Evolutionary conservation across 257 asterid genomes (phyloP), one percentile per base, ranked within the genome.

Genomic region (Linderniella brevidens): DNA sequence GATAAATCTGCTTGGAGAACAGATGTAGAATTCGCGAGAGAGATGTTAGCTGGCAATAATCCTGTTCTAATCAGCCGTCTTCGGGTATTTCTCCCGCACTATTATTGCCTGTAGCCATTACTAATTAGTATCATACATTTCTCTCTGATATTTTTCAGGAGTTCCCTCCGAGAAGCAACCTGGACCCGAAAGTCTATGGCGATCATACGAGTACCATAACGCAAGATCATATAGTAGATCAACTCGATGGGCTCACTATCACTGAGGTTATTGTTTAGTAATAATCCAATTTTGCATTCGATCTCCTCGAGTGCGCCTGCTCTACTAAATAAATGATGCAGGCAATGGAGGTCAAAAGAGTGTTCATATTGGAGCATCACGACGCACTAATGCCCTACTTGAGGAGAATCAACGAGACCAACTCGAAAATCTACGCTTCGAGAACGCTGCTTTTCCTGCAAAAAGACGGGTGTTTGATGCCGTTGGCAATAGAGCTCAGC

Each of bases 1-100:
- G 76, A 73, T 50, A 68, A 39, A 57, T 48, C 76, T 36, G 76
- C 86, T 8, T 77, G 86, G 86, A 64, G 70, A 16, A 70, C 76
- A 4, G 79, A 77, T 64, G 86, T 69, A 54, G 86, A 77, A 52
- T 73, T 77, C 53, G 80, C 70, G 7, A 62, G 86, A 55, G 86
- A 77, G 54, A 77, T 77, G 82, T 37, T 77, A 41, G 81, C 81
- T 0, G 86, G 81, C 39, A 47, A 69, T 18, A 73, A 77, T 45
- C 86, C 86, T 45, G 59, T 70, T 11, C 46, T 73, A 20, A 70
- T 77, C 53, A 35, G 63, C 5, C 71, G 68, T 35, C 74, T 77
- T 37, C 54, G 55, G 64, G 86, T 73, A 61, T 8, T 17, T 29
- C 35, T 20, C 17, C n/a, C 17, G 11, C 41, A 5, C 16, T 2